Evolutionary conservation across 352 stramenopile species (phyloP).

Genomic region (Globisporangium lucens): DNA sequence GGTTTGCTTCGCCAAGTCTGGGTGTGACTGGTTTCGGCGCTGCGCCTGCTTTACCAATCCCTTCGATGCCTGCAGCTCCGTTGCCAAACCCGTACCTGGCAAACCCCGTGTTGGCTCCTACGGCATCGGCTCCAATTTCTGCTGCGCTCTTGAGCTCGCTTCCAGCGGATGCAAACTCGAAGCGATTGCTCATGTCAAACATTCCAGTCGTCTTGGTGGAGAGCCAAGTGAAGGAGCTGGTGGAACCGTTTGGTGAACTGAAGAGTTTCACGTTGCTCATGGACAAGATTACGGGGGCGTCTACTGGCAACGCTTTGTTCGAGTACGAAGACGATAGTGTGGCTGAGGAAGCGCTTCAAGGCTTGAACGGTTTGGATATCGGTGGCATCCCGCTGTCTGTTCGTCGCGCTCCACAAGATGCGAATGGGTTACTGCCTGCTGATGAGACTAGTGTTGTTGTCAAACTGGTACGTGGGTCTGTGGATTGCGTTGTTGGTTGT

Average conservation of each 20-base stretch:
- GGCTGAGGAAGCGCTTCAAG: slow-evolving; percentile 56
- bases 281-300: slow-evolving; percentile 41
- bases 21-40: slow-evolving; percentile 11
- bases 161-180: slow-evolving; percentile 19
- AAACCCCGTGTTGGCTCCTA: neutral
- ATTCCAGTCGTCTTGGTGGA: slow-evolving; percentile 74
- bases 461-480: slow-evolving; percentile 56
- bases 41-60: slow-evolving; percentile 9
- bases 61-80: neutral
- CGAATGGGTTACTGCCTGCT: slow-evolving; percentile 12
- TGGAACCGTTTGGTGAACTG: slow-evolving; percentile 78
- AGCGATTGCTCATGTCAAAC: slow-evolving; percentile 79
- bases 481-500: neutral
- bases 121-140: neutral
- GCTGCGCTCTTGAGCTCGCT: slow-evolving; percentile 9
- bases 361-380: slow-evolving; percentile 77
- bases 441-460: slow-evolving; percentile 57
- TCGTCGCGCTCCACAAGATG: slow-evolving; percentile 42
- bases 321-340: slow-evolving; percentile 70
- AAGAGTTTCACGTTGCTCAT: slow-evolving; percentile 67
- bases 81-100: neutral
- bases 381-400: slow-evolving; percentile 64
- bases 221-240: slow-evolving; percentile 80
- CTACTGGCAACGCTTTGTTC: slow-evolving; percentile 73
- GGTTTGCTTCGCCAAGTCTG: slow-evolving; percentile 52